These are phyloP conservation scores for Monosporascus sp. DNA, from an alignment of 2,329 filamentous ascomycete species.

Conservation along the genomic window DNA sequence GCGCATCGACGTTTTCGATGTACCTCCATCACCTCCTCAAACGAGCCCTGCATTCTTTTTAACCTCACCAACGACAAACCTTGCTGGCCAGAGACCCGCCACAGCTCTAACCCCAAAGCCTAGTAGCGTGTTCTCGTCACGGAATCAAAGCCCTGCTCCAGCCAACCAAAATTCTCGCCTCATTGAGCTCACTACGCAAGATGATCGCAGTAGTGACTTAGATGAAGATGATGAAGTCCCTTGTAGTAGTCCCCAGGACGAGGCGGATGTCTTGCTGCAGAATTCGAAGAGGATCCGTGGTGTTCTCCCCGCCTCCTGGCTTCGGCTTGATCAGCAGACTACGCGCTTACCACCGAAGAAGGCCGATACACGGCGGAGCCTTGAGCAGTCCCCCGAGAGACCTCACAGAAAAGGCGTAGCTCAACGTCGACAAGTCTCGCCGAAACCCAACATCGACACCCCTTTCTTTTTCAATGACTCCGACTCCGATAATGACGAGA, in stretches of 20 bases:
- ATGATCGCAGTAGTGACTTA: slow-evolving; percentile 10
- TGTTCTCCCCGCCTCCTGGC: slow-evolving; percentile 63
- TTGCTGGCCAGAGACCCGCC: slow-evolving; percentile 7
- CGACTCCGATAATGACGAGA: slow-evolving; percentile 39
- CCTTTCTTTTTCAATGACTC: slow-evolving; percentile 43
- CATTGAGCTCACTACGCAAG: slow-evolving; percentile 22
- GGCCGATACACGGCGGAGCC: slow-evolving; percentile 23
- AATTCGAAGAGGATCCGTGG: slow-evolving; percentile 47
- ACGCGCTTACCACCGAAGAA: slow-evolving; percentile 28
- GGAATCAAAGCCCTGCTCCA: slow-evolving; percentile 20
- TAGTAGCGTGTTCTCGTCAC: slow-evolving; percentile 22
- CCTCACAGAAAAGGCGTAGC: slow-evolving; percentile 45
- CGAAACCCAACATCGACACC: slow-evolving; percentile 22
- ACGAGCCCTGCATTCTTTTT: slow-evolving; percentile 30
- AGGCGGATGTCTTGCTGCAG: slow-evolving; percentile 25
- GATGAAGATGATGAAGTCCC: slow-evolving; percentile 11
- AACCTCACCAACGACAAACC: slow-evolving; percentile 13
- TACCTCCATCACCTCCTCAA: slow-evolving; percentile 34
- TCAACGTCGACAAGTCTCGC: slow-evolving; percentile 33
- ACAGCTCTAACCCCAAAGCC: slow-evolving; percentile 21
- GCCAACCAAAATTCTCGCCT: slow-evolving; percentile 8
- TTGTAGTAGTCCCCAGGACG: slow-evolving; percentile 31
- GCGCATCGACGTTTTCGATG: slow-evolving; percentile 29
- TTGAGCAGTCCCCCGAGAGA: slow-evolving; percentile 32
- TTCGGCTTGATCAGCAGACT: slow-evolving; percentile 52